phyloP scores from a whole-genome alignment of 805 yeast species.

The Wickerhamomyces chambardii region DNA sequence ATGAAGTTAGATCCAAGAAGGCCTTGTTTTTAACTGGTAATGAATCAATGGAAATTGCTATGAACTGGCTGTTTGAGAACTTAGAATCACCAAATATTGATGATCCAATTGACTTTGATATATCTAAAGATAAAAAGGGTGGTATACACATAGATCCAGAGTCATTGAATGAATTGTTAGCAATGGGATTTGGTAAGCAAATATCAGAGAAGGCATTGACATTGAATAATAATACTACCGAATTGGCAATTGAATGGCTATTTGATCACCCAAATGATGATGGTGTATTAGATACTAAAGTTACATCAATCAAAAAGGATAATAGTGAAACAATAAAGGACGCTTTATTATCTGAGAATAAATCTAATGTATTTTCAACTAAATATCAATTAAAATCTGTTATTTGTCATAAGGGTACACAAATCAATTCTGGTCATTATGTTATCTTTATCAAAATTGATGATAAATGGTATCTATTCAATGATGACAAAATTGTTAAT shows the following conservation, averaged over 20 bases:
- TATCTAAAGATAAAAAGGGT: conserved; percentile 2
- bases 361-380: conserved; percentile 6
- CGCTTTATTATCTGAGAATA: conserved; percentile 3
- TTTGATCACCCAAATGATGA: conserved; percentile 75
- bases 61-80: conserved; percentile 86
- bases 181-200: conserved; percentile 72
- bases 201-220: conserved; percentile 69
- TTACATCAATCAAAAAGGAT: no score
- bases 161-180: conserved; percentile 36
- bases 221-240: conserved; percentile 50
- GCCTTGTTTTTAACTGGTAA: conserved; percentile 75
- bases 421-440: conserved; percentile 86
- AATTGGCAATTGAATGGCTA: conserved; percentile 86
- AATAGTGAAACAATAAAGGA: conserved; percentile 8
- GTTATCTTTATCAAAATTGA: conserved; percentile 59
- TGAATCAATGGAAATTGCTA: conserved; percentile 53
- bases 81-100: conserved; percentile 82
- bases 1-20: conserved; percentile 50
- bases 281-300: conserved; percentile 24
- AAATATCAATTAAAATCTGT: conserved; percentile 48
- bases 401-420: conserved; percentile 79
- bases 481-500: conserved; percentile 77
- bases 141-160: conserved; percentile 20
- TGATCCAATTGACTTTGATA: conserved; percentile 20
- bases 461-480: conserved; percentile 62